Base-by-base conservation (phyloP, 345 rosid species). In the Aethionema arabicum region DNA sequence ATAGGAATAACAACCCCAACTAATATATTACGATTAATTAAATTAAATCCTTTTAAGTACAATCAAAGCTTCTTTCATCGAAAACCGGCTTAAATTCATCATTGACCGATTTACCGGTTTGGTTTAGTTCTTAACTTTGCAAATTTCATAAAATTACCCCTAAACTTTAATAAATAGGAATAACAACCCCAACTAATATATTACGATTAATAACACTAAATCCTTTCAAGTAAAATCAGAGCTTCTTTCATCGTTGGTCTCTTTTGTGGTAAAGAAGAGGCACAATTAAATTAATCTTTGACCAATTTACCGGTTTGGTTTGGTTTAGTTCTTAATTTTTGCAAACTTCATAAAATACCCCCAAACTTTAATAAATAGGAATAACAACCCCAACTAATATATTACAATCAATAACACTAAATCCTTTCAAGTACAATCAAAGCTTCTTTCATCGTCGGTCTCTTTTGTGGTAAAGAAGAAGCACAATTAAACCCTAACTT, bases 401-500 rank as follows among this genome's bases (percentile, higher is more conserved):
- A 21, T 21, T 21, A 21, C 27, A 21, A 21, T 21, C 2, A 21
- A 21, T 21, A n/a, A n/a, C n/a, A 40, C 44, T 21, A 21, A 21
- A 21, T 21, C 27, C 79, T 89, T 32, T 89, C 96, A 21, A 91
- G 78, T 52, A 84, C 78, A 61, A 82, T 85, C 2, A 87, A 52
- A 21, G 75, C 86, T 60, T 92, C 96, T 71, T 87, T 92, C 83
- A 89, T 87, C 3, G 84, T 10, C 4, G 96, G 98, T 48, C 98
- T 84, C 78, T 82, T 89, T n/a, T 85, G 95, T 32, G 96, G 90
- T 12, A 81, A 3, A 10, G 82, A 83, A 16, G 91, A 87, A 29
- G 93, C 91, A 63, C 98, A 92, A 36, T 72, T 74, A 54, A 66
- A 84, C 7, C 95, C 98, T 45, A 92, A 59, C 83, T 76, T 87